Conservation (phyloP, 371 early-diverging fungal genomes). For the Dinochytrium kinnereticum region DNA sequence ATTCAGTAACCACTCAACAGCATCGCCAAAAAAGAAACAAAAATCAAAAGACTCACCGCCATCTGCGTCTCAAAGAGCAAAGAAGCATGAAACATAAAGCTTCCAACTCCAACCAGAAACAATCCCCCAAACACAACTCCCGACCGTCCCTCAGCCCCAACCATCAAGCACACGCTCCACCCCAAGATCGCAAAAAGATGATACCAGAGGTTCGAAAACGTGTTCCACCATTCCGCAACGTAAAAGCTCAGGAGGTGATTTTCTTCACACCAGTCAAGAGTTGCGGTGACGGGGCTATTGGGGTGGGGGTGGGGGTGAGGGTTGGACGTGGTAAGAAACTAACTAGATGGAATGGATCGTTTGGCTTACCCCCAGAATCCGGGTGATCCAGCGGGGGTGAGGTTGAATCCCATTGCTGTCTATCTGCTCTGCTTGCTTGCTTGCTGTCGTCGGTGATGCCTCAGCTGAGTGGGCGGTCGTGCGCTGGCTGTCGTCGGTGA, state of each 20-base stretch:
- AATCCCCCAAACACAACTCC: neutral
- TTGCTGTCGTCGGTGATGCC: too few species aligned
- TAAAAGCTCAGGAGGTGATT: conserved; percentile 63
- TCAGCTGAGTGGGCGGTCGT: too few species aligned
- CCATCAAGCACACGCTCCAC: neutral
- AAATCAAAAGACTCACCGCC: conserved; percentile 32
- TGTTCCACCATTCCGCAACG: conserved; percentile 79
- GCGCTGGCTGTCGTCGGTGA: too few species aligned
- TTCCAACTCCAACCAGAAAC: conserved; percentile 68
- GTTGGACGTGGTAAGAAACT: neutral
- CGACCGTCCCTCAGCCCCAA: neutral
- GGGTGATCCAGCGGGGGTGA: conserved; percentile 24
- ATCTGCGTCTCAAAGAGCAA: conserved; percentile 78
- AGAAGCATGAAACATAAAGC: conserved; percentile 78
- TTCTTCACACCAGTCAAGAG: conserved; percentile 57
- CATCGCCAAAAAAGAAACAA: neutral
- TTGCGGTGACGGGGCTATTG: conserved; percentile 32
- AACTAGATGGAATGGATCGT: neutral
- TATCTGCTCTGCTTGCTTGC: too few species aligned
- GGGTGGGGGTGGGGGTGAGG: neutral
- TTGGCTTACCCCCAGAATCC: conserved; percentile 39
- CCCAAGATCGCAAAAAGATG: neutral
- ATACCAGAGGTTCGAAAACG: conserved; percentile 62
- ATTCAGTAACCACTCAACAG: neutral
- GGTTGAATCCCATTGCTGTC: conserved; percentile 37